Base-by-base conservation (phyloP, 108 stramenopile genomes). In the Fragilariopsis cylindrus region DNA sequence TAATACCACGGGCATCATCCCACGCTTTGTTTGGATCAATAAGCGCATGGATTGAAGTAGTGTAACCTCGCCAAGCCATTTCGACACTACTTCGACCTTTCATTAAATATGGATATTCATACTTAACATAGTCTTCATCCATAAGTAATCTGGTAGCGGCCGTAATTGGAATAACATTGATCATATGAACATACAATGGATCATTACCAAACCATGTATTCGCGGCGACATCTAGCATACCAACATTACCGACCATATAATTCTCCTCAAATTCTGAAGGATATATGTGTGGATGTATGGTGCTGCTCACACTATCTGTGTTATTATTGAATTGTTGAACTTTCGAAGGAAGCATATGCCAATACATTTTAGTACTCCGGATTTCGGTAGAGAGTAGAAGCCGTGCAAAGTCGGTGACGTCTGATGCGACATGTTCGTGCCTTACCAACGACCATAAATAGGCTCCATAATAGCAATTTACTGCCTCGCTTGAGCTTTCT, bases 401-500 rank as follows among this genome's bases (percentile, higher is more conserved):
- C 16, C 86, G 69, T 12, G 90, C 72, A 73, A 90, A 95, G 69
- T 92, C 87, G 7, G 87, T 81, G 55, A 81, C 44, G 16, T 82
- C 84, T 4, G 76, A 77, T 19, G 54, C 76, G 19, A 79, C 81
- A 55, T 69, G 60, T 44, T 84, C 79, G 76, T 83, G 83, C 64
- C 92, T 78, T 43, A 95, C 92, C 57, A 85, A 65, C 12, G 92
- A 89, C 92, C 93, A 94, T 70, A 97, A 84, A 76, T 93, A 96
- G 2, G 93, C 96, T 7, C 93, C 96, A 72, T 88, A 97, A 78
- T 99, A 99, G 62, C 97, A 94, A 78, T 99, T 99, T 2, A 95
- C 87, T 46, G 97, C 97, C 85, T 99, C 98, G 72, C 95, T 96
- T 13, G 94, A 95, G 63, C 94, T 96, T 77, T 99, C 98, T 82